Evolutionary conservation across 257 asterid species (phyloP).

Genomic region (Gentiana dahurica): DNA sequence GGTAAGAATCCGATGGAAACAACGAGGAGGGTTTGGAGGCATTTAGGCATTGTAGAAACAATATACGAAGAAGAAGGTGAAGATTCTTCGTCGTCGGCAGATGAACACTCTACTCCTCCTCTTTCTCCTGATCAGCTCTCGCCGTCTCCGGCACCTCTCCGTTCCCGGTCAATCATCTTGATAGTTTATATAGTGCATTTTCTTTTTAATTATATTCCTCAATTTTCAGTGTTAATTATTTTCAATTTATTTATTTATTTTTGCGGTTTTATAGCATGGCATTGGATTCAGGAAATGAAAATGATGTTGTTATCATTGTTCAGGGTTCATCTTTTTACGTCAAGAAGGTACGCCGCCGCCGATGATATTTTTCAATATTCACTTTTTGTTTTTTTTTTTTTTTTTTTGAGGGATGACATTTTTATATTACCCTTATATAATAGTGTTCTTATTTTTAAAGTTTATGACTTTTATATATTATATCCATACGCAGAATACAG

Average conservation of each 20-base stretch:
- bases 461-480: no score
- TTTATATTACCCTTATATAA: no score
- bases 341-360: conserved; percentile 38
- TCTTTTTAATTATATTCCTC: not conserved
- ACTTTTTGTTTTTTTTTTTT: no score
- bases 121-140: conserved; percentile 28
- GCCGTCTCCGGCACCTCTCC: conserved; percentile 28
- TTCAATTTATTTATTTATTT: not conserved
- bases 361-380: no score
- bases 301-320: conserved; percentile 59
- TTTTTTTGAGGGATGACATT: no score
- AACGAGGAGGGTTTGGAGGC: conserved; percentile 28
- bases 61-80: conserved; percentile 66
- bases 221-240: not conserved
- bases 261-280: conserved; percentile 20
- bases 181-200: conserved; percentile 10
- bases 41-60: conserved; percentile 56
- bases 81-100: conserved; percentile 17
- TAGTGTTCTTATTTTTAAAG: no score
- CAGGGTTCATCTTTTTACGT: conserved; percentile 44
- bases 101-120: conserved; percentile 13
- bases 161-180: conserved; percentile 19
- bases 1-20: conserved; percentile 9
- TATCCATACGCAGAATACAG: no score
- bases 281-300: conserved; percentile 24